Evolutionary conservation across 2,329 filamentous ascomycete species (phyloP).

Genomic region (Tolypocladium tundrense): DNA sequence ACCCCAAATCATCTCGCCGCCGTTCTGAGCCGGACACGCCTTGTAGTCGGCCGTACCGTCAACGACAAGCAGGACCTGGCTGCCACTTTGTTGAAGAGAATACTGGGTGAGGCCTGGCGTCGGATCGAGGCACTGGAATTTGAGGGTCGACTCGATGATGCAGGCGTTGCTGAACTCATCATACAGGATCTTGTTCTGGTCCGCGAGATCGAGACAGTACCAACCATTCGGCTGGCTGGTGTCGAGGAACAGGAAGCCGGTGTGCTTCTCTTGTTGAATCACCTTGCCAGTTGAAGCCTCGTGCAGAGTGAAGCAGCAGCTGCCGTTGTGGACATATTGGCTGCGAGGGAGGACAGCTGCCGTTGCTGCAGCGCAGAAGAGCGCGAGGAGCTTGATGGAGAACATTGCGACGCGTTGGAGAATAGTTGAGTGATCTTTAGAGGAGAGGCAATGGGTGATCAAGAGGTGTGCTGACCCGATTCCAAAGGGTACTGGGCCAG

Average conservation of each 20-base stretch:
- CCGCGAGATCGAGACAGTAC: conserved; percentile 19
- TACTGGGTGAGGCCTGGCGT: conserved; percentile 18
- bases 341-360: conserved; percentile 9
- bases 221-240: conserved; percentile 13
- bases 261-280: conserved; percentile 15
- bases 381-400: conserved; percentile 3
- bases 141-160: conserved; percentile 14
- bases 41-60: conserved; percentile 13
- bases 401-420: background rate
- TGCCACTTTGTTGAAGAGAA: conserved; percentile 12
- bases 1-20: conserved; percentile 15
- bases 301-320: conserved; percentile 22
- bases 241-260: conserved; percentile 16
- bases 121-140: conserved; percentile 21
- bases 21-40: conserved; percentile 13
- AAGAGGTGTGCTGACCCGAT: background rate
- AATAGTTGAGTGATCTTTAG: background rate
- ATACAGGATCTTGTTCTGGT: conserved; percentile 13
- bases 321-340: background rate
- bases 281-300: conserved; percentile 12
- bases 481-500: background rate
- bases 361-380: conserved; percentile 11
- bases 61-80: conserved; percentile 12
- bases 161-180: conserved; percentile 21
- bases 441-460: background rate